Evolutionary conservation across 129 eudicot genomes (phyloP).

Genomic region (Smallanthus sonchifolius): DNA sequence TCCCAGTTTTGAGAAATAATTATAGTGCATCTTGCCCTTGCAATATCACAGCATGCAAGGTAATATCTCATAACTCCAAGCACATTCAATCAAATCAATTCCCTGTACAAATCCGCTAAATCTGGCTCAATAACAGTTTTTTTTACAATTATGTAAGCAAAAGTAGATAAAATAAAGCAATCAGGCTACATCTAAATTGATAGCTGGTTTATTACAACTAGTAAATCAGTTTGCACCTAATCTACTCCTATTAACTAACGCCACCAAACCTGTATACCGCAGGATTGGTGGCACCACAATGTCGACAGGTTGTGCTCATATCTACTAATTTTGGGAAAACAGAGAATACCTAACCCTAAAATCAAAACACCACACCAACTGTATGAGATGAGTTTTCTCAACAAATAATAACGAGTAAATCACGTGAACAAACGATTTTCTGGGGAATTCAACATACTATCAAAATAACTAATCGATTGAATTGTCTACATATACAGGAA

Average conservation of each 20-base stretch:
- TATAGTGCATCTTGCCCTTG: slow-evolving; percentile 64
- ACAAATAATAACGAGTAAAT: background rate
- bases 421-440: background rate
- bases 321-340: background rate
- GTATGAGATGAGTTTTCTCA: background rate
- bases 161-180: background rate
- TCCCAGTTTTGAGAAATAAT: slow-evolving; percentile 45
- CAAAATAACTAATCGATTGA: background rate
- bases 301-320: background rate
- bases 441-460: slow-evolving; percentile 4
- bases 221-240: too few relatives aligned
- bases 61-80: slow-evolving; percentile 49
- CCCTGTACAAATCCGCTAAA: background rate
- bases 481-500: background rate
- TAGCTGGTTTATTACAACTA: too few relatives aligned
- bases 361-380: slow-evolving; percentile 1
- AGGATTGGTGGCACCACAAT: too few relatives aligned
- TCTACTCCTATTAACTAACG: too few relatives aligned
- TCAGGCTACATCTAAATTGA: too few relatives aligned
- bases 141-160: background rate
- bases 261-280: too few relatives aligned
- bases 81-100: slow-evolving; percentile 27
- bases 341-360: slow-evolving; percentile 6
- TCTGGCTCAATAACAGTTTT: background rate
- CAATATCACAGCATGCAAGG: slow-evolving; percentile 25